phyloP scores from a whole-genome alignment of 768 basidiomycete genomes.

The Tephrocybe sp. region DNA sequence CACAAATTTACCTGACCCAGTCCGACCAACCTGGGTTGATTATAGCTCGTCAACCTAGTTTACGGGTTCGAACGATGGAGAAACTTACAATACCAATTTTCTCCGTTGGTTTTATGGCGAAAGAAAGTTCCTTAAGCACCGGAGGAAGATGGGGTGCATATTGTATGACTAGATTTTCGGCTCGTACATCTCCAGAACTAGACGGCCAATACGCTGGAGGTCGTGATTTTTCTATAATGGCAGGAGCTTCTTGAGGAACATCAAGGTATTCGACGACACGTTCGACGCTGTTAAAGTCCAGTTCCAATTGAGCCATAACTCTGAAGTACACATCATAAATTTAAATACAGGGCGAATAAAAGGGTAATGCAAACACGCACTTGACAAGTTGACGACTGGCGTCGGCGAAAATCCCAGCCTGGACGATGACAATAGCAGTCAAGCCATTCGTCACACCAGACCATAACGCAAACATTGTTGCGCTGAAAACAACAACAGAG shows the following conservation, averaged over 20 bases:
- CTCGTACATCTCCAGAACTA: conserved; percentile 49
- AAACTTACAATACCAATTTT: conserved; percentile 64
- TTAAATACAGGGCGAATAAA: background rate
- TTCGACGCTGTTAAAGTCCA: conserved; percentile 75
- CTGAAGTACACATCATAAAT: conserved; percentile 23
- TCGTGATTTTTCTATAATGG: conserved; percentile 47
- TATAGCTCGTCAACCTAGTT: background rate
- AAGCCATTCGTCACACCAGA: conserved; percentile 54
- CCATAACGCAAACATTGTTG: conserved; percentile 67
- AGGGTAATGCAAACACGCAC: conserved; percentile 24
- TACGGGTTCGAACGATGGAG: background rate
- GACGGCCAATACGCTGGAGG: conserved; percentile 79
- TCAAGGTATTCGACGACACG: conserved; percentile 70
- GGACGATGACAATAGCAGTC: conserved; percentile 69
- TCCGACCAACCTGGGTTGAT: conserved; percentile 53
- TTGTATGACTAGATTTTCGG: conserved; percentile 56
- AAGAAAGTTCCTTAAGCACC: conserved; percentile 56
- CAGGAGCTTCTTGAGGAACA: conserved; percentile 66
- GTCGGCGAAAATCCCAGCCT: conserved; percentile 68
- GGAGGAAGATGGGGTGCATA: conserved; percentile 64
- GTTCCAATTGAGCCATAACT: conserved; percentile 67
- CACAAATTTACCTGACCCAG: conserved; percentile 51
- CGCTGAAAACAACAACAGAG: conserved; percentile 65
- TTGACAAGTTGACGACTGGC: conserved; percentile 63
- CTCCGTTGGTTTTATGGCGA: conserved; percentile 56